Evolutionary conservation across 257 asterid species (phyloP).

Genomic region (Solanum appendiculatum): DNA sequence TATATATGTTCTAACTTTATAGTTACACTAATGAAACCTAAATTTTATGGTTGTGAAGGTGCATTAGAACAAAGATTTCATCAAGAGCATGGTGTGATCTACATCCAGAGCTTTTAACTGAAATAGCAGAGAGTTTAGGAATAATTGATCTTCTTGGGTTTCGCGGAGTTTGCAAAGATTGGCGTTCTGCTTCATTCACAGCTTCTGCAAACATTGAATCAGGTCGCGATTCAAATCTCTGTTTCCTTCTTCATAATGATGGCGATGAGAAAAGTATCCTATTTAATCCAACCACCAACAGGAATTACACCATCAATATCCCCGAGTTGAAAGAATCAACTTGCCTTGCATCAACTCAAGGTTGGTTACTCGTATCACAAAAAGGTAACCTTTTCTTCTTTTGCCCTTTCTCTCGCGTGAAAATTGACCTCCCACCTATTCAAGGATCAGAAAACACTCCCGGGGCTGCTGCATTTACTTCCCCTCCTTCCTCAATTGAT

Average conservation of each 20-base stretch:
- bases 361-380: conserved; percentile 18
- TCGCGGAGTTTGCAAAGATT: conserved; percentile 19
- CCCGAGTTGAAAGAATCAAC: conserved; percentile 15
- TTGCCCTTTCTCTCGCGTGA: conserved; percentile 21
- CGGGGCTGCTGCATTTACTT: conserved; percentile 8
- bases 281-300: not conserved
- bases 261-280: not conserved
- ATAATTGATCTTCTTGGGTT: conserved; percentile 7
- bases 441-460: conserved; percentile 8
- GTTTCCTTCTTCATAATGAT: not conserved
- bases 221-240: not conserved
- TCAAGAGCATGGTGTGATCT: conserved; percentile 14
- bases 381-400: conserved; percentile 19
- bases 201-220: conserved; percentile 13
- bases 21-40: not conserved
- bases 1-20: too few relatives aligned
- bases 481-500: conserved; percentile 9
- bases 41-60: not conserved
- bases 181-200: conserved; percentile 13
- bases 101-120: conserved; percentile 12
- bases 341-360: conserved; percentile 18
- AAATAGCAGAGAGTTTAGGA: conserved; percentile 3
- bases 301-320: not conserved
- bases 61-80: not conserved
- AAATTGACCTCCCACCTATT: conserved; percentile 9